Evolutionary conservation across 208 protist species (phyloP), one percentile per base, ranked within the genome.

Genomic region (Trypanosoma rangeli): DNA sequence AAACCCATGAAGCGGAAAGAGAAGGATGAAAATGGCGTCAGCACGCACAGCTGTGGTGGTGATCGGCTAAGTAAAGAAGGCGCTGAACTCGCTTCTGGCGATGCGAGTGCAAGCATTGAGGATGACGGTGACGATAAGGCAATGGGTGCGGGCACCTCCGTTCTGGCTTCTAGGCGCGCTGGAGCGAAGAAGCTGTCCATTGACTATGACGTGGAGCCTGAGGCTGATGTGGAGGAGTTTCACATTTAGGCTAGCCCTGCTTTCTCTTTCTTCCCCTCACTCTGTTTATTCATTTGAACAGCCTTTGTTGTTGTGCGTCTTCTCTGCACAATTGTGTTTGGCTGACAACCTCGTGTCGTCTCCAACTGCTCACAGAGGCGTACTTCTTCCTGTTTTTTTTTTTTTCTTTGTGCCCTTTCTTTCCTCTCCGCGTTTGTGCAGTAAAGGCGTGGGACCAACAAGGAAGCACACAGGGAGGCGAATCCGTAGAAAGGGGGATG

Each of bases 171-270:
- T 66, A 53, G 24, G 28, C 9, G 49, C 2, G 49, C 9, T 26
- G 49, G 49, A 53, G 37, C 35, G 10, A 54, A 52, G 10, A 62
- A 24, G 22, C 5, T 24, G 49, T 53, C 18, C n/a, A 53, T 65
- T 61, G 50, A 66, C 28, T 66, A 66, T 65, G 68, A 59, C 39
- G 59, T 73, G 29, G 60, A 68, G 18, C 49, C 70, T 46, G 48
- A 74, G 24, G 55, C 29, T 16, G 59, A 68, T 28, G 52, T 77
- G 48, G 59, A 53, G 22, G 65, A 77, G 72, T 72, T 77, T 33
- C 55, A 29, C 26, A 63, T 76, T 26, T 73, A 73, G 42, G 26
- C 42, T 1, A 31, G 13, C 44, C 20, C 15, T 55, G 20, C 24
- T 71, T 72, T 64, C 49, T 9, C 18, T 72, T 58, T 60, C 46